These are phyloP conservation scores for Venturia asperata DNA, from an alignment of 2,329 filamentous ascomycete species.

Conservation along the genomic window DNA sequence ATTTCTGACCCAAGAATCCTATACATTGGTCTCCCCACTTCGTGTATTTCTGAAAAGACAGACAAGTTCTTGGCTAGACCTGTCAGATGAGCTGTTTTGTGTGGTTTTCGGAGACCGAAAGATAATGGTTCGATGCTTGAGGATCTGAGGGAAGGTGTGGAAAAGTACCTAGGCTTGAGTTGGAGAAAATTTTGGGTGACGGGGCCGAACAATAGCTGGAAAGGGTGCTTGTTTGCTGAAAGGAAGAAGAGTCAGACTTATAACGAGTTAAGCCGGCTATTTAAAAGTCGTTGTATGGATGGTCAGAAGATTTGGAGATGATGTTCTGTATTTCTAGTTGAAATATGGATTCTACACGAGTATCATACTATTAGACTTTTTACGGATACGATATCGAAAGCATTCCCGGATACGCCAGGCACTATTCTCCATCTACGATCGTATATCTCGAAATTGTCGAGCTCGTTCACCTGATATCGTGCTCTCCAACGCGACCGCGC, in stretches of 20 bases:
- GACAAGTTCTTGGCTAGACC: slow-evolving; percentile 34
- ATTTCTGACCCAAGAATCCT: too few species aligned
- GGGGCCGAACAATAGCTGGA: slow-evolving; percentile 35
- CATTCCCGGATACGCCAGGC: too few species aligned
- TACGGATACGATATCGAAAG: too few species aligned
- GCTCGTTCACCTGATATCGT: neutral
- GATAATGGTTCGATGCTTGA: slow-evolving; percentile 21
- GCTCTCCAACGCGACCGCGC: neutral
- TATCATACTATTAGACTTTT: too few species aligned
- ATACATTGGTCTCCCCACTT: slow-evolving; percentile 38
- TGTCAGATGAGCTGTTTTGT: slow-evolving; percentile 33
- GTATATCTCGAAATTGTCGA: too few species aligned
- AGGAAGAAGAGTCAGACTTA: neutral
- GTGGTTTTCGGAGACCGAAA: slow-evolving; percentile 34
- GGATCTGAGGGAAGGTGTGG: slow-evolving; percentile 23
- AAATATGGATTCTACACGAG: neutral
- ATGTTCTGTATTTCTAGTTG: neutral
- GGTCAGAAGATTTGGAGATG: too few species aligned
- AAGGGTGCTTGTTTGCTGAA: slow-evolving; percentile 26
- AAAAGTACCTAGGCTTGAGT: slow-evolving; percentile 28
- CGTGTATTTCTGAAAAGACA: slow-evolving; percentile 37
- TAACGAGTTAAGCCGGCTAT: neutral
- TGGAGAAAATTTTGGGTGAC: slow-evolving; percentile 42
- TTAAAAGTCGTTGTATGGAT: neutral
- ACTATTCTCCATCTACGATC: too few species aligned